Evolutionary conservation across 495 filamentous ascomycete genomes (phyloP).

Genomic region (Penicillium ucsense): DNA sequence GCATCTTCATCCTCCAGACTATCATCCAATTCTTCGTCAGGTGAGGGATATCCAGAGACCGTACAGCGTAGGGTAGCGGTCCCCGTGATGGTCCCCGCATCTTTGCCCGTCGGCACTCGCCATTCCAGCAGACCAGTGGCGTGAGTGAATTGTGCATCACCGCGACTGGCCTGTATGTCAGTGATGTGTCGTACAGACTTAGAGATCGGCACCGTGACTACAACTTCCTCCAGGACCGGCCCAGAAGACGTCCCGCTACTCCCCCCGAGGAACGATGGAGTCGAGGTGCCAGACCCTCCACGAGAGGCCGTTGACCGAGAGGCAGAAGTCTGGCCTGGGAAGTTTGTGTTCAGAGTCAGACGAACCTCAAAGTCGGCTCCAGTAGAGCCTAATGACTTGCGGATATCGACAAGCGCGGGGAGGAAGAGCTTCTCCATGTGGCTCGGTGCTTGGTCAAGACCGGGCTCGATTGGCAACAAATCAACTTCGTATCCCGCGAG

Average conservation of each 20-base stretch:
- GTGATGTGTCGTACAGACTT: slow-evolving; percentile 73
- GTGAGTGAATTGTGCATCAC: slow-evolving; percentile 72
- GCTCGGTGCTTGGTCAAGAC: slow-evolving; percentile 34
- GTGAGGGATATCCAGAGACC: slow-evolving; percentile 53
- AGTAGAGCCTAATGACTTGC: slow-evolving; percentile 59
- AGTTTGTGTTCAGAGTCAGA: slow-evolving; percentile 58
- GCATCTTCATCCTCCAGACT: slow-evolving; percentile 35
- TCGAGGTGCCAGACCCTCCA: slow-evolving; percentile 43
- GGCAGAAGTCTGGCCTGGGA: slow-evolving; percentile 31
- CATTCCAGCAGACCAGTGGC: slow-evolving; percentile 70
- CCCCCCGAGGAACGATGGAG: slow-evolving; percentile 51
- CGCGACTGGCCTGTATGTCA: slow-evolving; percentile 72
- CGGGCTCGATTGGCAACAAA: slow-evolving; percentile 55
- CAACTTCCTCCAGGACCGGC: slow-evolving; percentile 69
- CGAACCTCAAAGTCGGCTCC: slow-evolving; percentile 87
- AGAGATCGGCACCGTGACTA: slow-evolving; percentile 74
- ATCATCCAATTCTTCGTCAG: slow-evolving; percentile 49
- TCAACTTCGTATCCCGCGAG: slow-evolving; percentile 93
- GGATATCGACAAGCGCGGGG: slow-evolving; percentile 72
- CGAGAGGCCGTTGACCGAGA: slow-evolving; percentile 25
- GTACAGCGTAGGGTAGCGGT: slow-evolving; percentile 72
- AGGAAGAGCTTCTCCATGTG: slow-evolving; percentile 61
- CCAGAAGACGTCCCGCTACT: slow-evolving; percentile 36
- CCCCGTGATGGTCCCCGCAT: slow-evolving; percentile 48
- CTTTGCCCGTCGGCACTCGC: slow-evolving; percentile 61